These are phyloP conservation scores for Melanomma pulvis-pyrius DNA, from an alignment of 495 filamentous ascomycete genomes.

Conservation along the genomic window DNA sequence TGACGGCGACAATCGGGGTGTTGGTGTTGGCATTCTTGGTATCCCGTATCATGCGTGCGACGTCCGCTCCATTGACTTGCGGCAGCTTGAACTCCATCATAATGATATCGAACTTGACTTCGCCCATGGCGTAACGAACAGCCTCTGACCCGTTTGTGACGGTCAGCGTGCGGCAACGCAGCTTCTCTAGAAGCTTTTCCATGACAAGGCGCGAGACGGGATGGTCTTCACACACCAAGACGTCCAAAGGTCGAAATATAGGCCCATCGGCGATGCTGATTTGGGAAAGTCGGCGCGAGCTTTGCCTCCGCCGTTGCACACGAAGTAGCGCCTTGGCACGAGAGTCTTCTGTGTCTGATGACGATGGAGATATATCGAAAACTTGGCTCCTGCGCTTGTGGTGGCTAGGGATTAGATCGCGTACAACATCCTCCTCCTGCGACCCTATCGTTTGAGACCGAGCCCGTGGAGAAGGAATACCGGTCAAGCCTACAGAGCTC, in stretches of 20 bases:
- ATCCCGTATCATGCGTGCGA: slow-evolving; percentile 95
- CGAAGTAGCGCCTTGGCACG: slow-evolving; percentile 89
- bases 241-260: slow-evolving; percentile 84
- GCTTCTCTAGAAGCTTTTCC: slow-evolving; percentile 93
- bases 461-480: slow-evolving; percentile 61
- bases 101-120: slow-evolving; percentile 93
- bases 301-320: slow-evolving; percentile 88
- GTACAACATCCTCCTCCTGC: slow-evolving; percentile 81
- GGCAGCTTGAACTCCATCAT: slow-evolving; percentile 96
- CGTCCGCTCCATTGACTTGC: slow-evolving; percentile 89
- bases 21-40: slow-evolving; percentile 92
- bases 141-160: slow-evolving; percentile 87
- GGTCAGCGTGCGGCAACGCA: slow-evolving; percentile 92
- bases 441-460: slow-evolving; percentile 94
- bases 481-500: slow-evolving; percentile 31
- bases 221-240: slow-evolving; percentile 96
- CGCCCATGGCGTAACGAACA: slow-evolving; percentile 85
- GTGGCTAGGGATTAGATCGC: slow-evolving; percentile 71
- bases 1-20: slow-evolving; percentile 96
- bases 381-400: slow-evolving; percentile 92
- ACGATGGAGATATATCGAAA: slow-evolving; percentile 94
- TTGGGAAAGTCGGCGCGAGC: slow-evolving; percentile 86
- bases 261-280: slow-evolving; percentile 82
- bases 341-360: slow-evolving; percentile 94
- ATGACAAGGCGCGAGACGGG: slow-evolving; percentile 96